Evolutionary conservation across 1,284 basidiomycete species (phyloP), one percentile per base, ranked within the genome.

Genomic region (Sphaerobolus stellatus): DNA sequence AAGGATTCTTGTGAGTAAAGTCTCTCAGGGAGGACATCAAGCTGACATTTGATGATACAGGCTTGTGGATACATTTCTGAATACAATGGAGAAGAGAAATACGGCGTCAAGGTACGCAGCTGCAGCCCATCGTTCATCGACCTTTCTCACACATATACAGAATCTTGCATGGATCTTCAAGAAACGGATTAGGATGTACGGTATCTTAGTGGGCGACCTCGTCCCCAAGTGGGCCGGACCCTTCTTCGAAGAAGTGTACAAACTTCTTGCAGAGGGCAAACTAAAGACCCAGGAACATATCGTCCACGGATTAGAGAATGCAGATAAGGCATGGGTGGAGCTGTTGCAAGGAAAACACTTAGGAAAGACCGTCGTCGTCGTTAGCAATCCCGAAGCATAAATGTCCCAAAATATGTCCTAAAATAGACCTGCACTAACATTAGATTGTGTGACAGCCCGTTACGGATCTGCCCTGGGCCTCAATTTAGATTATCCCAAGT

Each of bases 51-150:
- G n/a, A 24, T 31, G 8, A 8, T 48, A 5, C 24, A 48, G 45
- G 24, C 24, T 16, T 48, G 45, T 29, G 45, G 45, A 29, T 48
- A 48, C 25, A 48, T 48, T 16, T 48, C 45, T 28, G 45, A 48
- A 48, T 48, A 48, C 25, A 48, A 48, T 18, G 18, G 30, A 5
- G n/a, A 48, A 29, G 45, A 48, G n/a, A 14, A 27, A 29, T 48
- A 48, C 24, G 45, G 45, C 14, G 25, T 48, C 25, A 48, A 48
- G 25, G 45, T 48, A 5, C 14, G 41, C 30, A 9, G 13, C 4
- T 22, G 41, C 30, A 9, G 13, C 4, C 5, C 27, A 8, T 47
- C 9, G 8, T 8, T 8, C 11, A n/a, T n/a, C n/a, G n/a, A n/a
- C n/a, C n/a, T n/a, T n/a, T n/a, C n/a, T n/a, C n/a, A n/a, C n/a